Conservation (phyloP, 768 basidiomycete species). For the Gelatoporia subvermispora region DNA sequence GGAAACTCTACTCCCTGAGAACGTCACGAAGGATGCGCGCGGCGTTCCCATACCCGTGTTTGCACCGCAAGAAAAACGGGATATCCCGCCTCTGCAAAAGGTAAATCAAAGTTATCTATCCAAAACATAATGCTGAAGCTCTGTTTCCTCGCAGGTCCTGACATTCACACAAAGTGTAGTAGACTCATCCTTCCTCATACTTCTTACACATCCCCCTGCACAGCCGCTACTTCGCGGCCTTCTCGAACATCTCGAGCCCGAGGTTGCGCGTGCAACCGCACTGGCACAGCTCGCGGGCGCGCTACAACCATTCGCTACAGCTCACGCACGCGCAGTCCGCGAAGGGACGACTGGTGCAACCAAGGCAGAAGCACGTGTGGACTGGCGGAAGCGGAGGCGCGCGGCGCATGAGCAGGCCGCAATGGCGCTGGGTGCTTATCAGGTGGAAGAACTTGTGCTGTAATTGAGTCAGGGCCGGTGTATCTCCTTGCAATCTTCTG, state of each 20-base stretch:
- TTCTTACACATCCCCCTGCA: constrained; percentile 61
- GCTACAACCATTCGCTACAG: constrained; percentile 57
- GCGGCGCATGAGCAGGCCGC: constrained; percentile 46
- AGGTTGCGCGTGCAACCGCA: constrained; percentile 44
- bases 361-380: constrained; percentile 18
- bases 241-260: constrained; percentile 48
- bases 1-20: constrained; percentile 33
- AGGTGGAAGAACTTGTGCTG: constrained; percentile 57
- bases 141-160: constrained; percentile 38
- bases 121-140: constrained; percentile 1
- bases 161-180: constrained; percentile 60
- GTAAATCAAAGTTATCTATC: constrained; percentile 19
- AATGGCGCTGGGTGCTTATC: constrained; percentile 60
- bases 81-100: constrained; percentile 40
- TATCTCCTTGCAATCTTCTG: not conserved
- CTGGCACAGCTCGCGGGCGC: constrained; percentile 55
- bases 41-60: constrained; percentile 31
- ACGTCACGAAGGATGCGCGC: constrained; percentile 37
- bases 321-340: constrained; percentile 43
- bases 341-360: constrained; percentile 28
- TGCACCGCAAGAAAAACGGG: constrained; percentile 15
- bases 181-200: constrained; percentile 65
- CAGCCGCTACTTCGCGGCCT: constrained; percentile 48
- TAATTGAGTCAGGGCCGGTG: not conserved
- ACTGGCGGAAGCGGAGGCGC: constrained; percentile 39